Evolutionary conservation across 176 grass and related monocot genomes (phyloP), one percentile per base, ranked within the genome.

Genomic region (Ampelocalamus luodianensis): DNA sequence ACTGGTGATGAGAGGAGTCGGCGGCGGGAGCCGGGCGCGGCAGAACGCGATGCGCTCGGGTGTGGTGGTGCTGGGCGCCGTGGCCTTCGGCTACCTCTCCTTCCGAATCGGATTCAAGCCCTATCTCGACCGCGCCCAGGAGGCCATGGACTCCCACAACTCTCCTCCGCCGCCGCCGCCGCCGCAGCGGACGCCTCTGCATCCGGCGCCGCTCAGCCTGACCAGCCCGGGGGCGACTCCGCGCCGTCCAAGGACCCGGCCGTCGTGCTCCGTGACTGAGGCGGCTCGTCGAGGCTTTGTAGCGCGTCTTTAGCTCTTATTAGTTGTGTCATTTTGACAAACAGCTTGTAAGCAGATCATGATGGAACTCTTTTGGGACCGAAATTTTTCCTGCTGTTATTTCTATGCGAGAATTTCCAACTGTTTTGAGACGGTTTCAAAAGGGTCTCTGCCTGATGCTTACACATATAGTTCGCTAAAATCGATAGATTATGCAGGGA

Each of bases 31-130:
- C 40, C 79, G 65, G 65, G 88, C 86, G 72, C 77, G 76, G 77
- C 86, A 86, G 76, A 99, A 99, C 74, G 90, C 91, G 80, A 84
- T 89, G 68, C 86, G 91, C 65, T 93, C 91, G 53, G 96, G 88
- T 15, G 24, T 99, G 83, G 96, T 99, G 88, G 93, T 95, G 80
- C 65, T 96, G 45, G 91, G 91, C 34, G 67, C 93, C 72, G 51
- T 89, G 8, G 93, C 89, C 45, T 98, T 98, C 78, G 83, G 85
- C 76, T 98, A 94, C 89, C 96, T 98, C 83, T 94, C 91, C 74
- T 93, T 92, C 82, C 85, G 83, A 72, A 59, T 95, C 67, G 89
- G 93, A 0, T 99, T 99, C 93, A 96, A 99, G 65, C 86, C 91
- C 86, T 96, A 95, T 84, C 83, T 96, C 70, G 93, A 99, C 64